These are phyloP conservation scores for Dichotomocladium elegans DNA, from an alignment of 371 early-diverging fungal genomes.

Conservation along the genomic window DNA sequence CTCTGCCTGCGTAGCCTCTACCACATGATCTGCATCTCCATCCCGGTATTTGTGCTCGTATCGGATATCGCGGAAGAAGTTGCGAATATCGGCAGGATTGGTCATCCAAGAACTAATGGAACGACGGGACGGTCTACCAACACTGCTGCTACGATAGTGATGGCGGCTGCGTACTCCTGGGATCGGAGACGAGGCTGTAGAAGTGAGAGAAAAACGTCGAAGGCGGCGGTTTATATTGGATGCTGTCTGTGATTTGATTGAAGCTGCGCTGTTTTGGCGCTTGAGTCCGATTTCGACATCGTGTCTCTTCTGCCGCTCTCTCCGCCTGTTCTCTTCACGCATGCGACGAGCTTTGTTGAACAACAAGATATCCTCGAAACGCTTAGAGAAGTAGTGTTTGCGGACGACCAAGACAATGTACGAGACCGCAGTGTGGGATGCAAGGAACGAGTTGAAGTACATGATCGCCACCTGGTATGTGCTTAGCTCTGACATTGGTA, in stretches of 20 bases:
- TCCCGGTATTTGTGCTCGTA: slow-evolving; percentile 7
- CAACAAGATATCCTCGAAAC: slow-evolving; percentile 42
- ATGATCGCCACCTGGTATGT: slow-evolving; percentile 29
- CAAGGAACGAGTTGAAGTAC: slow-evolving; percentile 25
- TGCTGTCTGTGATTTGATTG: neutral
- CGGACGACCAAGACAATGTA: slow-evolving; percentile 31
- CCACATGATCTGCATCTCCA: slow-evolving; percentile 1
- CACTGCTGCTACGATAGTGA: neutral
- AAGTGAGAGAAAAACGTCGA: neutral
- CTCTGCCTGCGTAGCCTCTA: neutral
- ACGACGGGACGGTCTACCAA: neutral
- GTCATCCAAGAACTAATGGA: slow-evolving; percentile 1
- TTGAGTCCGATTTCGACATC: slow-evolving; percentile 15
- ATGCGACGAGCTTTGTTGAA: slow-evolving; percentile 31
- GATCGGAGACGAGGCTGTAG: neutral
- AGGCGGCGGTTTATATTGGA: neutral
- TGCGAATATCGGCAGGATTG: slow-evolving; percentile 1
- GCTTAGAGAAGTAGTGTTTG: slow-evolving; percentile 39
- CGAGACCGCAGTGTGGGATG: slow-evolving; percentile 34
- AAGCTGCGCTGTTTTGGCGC: neutral
- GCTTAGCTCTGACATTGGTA: slow-evolving; percentile 25
- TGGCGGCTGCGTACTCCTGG: neutral
- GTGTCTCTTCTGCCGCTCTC: slow-evolving; percentile 8
- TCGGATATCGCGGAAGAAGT: slow-evolving; percentile 7
- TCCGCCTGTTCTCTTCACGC: slow-evolving; percentile 26